A percentile compares a stretch with the other conserved stretches of the same genome.
These are phyloP conservation scores for Salix brachista DNA, from an alignment of 345 rosid genomes.

Conservation along the genomic window DNA sequence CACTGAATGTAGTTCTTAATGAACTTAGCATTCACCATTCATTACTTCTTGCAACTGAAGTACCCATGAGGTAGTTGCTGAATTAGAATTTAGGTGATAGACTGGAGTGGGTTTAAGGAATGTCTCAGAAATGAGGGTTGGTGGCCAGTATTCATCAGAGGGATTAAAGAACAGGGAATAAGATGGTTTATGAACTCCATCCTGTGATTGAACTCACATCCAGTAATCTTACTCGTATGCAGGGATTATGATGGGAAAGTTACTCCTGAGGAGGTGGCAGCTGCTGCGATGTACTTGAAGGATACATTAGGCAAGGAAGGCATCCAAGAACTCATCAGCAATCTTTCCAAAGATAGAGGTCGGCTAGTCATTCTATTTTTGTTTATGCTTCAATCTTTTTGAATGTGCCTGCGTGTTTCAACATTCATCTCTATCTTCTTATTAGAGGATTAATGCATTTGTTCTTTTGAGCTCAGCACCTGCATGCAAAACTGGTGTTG, in stretches of 20 bases:
- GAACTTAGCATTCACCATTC: no score
- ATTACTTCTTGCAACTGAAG: no score
- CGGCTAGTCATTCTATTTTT: constrained; percentile 7
- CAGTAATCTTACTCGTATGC: constrained; percentile 7
- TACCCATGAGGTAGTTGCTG: no score
- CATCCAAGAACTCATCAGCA: constrained; percentile 66
- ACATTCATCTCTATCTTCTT: no score
- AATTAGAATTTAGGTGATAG: no score
- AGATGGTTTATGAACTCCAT: neutral
- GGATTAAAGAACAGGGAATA: neutral
- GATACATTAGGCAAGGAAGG: constrained; percentile 72
- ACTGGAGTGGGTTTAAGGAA: no score
- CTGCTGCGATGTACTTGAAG: constrained; percentile 77
- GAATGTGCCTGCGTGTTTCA: no score
- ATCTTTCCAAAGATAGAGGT: constrained; percentile 78
- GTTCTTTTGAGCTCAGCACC: no score
- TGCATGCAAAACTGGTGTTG: no score
- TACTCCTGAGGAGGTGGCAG: constrained; percentile 78
- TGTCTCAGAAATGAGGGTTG: neutral
- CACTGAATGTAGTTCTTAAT: no score
- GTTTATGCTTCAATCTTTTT: no score
- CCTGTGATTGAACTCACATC: neutral
- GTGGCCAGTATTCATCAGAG: neutral
- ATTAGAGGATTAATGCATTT: no score
- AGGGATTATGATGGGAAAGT: constrained; percentile 91